Percentiles rank a stretch among this genome's conserved stretches.
These are phyloP conservation scores for Kondoa subrosea DNA, from an alignment of 768 basidiomycete species.

Conservation along the genomic window DNA sequence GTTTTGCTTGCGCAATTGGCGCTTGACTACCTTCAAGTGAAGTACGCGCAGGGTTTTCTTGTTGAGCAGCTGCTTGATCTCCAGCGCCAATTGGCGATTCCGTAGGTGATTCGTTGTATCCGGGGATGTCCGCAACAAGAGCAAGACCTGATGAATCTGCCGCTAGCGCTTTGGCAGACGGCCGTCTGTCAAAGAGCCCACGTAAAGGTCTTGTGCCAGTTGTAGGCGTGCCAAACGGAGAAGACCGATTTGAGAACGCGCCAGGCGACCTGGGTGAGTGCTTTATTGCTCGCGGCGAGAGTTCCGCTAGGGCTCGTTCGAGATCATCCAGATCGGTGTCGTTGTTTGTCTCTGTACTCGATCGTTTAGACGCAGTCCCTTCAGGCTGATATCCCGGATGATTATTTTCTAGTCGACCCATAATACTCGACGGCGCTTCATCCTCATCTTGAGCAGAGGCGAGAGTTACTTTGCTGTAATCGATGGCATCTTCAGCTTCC, in stretches of 20 bases:
- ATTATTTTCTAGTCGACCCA: neutral
- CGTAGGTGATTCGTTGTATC: neutral
- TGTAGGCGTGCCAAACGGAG: neutral
- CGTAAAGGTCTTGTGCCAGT: neutral
- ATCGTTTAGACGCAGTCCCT: constrained; percentile 8
- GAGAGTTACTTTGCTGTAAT: too few relatives aligned
- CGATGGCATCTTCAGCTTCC: neutral
- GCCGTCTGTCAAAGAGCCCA: neutral
- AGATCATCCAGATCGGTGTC: constrained; percentile 28
- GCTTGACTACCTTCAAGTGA: too few relatives aligned
- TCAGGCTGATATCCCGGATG: neutral
- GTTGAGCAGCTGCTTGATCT: neutral
- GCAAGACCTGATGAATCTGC: neutral
- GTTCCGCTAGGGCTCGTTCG: constrained; percentile 26
- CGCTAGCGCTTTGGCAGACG: neutral
- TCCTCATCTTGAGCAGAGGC: neutral
- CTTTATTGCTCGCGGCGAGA: constrained; percentile 22
- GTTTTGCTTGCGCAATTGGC: too few relatives aligned
- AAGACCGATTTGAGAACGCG: neutral
- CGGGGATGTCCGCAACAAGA: neutral
- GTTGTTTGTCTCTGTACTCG: constrained; percentile 23
- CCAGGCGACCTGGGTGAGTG: neutral
- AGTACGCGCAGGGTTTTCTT: too few relatives aligned
- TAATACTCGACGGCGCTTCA: neutral
- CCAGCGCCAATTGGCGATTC: neutral